A percentile compares a stretch with the other conserved stretches of the same genome.
These are phyloP conservation scores for Aspergillus biplanus DNA, from an alignment of 495 filamentous ascomycete species.

Conservation along the genomic window DNA sequence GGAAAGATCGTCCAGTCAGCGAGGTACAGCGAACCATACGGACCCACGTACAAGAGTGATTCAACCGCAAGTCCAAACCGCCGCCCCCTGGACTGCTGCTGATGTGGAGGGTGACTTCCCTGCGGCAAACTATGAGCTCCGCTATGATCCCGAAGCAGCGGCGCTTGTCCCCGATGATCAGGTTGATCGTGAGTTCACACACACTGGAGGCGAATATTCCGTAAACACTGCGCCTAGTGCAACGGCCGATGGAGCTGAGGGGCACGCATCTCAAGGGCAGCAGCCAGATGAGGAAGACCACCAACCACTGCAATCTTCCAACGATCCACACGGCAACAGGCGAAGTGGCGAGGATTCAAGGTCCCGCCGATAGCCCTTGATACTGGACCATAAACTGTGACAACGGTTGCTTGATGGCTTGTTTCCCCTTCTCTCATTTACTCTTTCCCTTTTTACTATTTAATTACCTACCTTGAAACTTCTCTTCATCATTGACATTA, in stretches of 20 bases:
- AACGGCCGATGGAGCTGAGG: constrained; percentile 1
- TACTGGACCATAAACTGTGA: background rate
- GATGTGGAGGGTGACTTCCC: constrained; percentile 33
- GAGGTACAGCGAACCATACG: constrained; percentile 18
- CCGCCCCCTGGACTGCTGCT: constrained; percentile 45
- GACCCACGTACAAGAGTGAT: constrained; percentile 44
- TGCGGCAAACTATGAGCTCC: constrained; percentile 37
- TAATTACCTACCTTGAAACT: background rate
- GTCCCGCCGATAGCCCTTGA: constrained; percentile 9
- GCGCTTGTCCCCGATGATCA: constrained; percentile 41
- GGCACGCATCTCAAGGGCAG: constrained; percentile 1
- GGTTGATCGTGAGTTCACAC: constrained; percentile 7
- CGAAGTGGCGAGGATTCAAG: constrained; percentile 7
- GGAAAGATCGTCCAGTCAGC: constrained; percentile 23
- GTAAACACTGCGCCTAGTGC: background rate
- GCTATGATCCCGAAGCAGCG: constrained; percentile 51
- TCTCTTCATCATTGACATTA: constrained; percentile 7
- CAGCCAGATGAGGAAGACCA: background rate
- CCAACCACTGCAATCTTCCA: background rate
- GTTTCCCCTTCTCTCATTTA: background rate
- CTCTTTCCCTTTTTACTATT: background rate
- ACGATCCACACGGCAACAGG: constrained; percentile 4
- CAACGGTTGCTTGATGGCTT: background rate
- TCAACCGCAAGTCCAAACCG: constrained; percentile 40
- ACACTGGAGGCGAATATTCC: background rate